phyloP scores from a whole-genome alignment of 2,329 filamentous ascomycete genomes.

The Corynespora cassiicola region DNA sequence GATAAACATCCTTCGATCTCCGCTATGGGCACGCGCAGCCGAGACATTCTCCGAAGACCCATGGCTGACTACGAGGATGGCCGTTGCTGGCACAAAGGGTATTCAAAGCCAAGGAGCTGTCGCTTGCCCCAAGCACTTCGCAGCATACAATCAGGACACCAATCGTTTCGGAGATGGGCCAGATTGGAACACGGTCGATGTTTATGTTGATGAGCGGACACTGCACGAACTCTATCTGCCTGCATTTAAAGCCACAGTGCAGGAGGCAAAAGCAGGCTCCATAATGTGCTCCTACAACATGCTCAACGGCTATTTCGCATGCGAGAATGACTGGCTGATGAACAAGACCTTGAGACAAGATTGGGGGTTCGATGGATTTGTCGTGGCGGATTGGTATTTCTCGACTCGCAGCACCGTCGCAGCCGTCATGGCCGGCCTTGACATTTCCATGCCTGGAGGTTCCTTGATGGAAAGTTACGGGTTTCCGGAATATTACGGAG shows the following conservation, averaged over 20 bases:
- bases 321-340: conserved; percentile 51
- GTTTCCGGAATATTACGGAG: conserved; percentile 7
- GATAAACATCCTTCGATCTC: conserved; percentile 24
- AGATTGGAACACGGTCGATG: conserved; percentile 64
- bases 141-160: too few relatives aligned
- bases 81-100: neutral
- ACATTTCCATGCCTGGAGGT: conserved; percentile 13
- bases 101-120: neutral
- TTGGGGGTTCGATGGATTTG: conserved; percentile 54
- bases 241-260: conserved; percentile 8
- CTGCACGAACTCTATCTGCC: conserved; percentile 57
- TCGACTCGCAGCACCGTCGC: conserved; percentile 4
- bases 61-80: conserved; percentile 1
- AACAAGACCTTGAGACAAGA: conserved; percentile 51
- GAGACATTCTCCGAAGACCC: conserved; percentile 1
- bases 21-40: neutral
- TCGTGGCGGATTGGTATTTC: conserved; percentile 52
- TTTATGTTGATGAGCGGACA: conserved; percentile 64
- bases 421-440: conserved; percentile 7
- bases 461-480: conserved; percentile 6
- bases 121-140: conserved; percentile 64
- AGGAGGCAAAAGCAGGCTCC: conserved; percentile 7
- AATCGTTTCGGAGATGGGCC: conserved; percentile 68
- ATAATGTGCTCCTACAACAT: conserved; percentile 10
- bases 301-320: conserved; percentile 3